These are phyloP conservation scores for Stereum hirsutum DNA, from an alignment of 1,284 basidiomycete species.

Conservation along the genomic window DNA sequence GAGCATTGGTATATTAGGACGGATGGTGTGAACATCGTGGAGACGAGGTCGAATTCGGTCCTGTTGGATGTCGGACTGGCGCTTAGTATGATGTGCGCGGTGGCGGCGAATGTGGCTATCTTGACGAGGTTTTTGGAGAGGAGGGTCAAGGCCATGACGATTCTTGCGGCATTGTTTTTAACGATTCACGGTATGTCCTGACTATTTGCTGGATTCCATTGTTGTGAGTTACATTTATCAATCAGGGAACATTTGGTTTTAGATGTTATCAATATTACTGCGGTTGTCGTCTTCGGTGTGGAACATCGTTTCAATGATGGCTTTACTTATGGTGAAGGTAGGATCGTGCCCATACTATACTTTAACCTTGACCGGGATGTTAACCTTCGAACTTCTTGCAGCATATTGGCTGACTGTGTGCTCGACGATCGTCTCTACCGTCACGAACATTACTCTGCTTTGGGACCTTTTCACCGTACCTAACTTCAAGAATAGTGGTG, in stretches of 20 bases:
- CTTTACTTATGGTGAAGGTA: constrained; percentile 62
- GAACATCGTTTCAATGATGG: constrained; percentile 58
- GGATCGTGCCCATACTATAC: too few relatives aligned
- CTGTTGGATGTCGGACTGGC: constrained; percentile 57
- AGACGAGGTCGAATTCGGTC: constrained; percentile 42
- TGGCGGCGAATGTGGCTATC: constrained; percentile 64
- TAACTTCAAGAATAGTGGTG: constrained; percentile 62
- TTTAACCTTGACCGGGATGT: too few relatives aligned
- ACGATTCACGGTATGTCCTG: constrained; percentile 52
- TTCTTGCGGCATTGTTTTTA: constrained; percentile 54
- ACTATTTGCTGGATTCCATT: background rate
- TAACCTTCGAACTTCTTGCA: too few relatives aligned
- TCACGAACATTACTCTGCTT: constrained; percentile 66
- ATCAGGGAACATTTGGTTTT: constrained; percentile 8
- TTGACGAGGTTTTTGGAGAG: constrained; percentile 67
- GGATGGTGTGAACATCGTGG: constrained; percentile 33
- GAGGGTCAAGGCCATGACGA: constrained; percentile 50
- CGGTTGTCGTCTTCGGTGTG: constrained; percentile 57
- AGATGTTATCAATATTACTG: constrained; percentile 66
- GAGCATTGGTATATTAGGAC: constrained; percentile 61
- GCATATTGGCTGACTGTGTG: constrained; percentile 80
- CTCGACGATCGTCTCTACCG: constrained; percentile 58
- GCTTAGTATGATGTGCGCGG: constrained; percentile 59
- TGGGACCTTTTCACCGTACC: constrained; percentile 51
- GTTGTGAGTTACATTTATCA: constrained; percentile 1